Percentiles rank a stretch among this genome's conserved stretches.
phyloP scores from a whole-genome alignment of 495 filamentous ascomycete genomes.

The Massariosphaeria phaeospora region DNA sequence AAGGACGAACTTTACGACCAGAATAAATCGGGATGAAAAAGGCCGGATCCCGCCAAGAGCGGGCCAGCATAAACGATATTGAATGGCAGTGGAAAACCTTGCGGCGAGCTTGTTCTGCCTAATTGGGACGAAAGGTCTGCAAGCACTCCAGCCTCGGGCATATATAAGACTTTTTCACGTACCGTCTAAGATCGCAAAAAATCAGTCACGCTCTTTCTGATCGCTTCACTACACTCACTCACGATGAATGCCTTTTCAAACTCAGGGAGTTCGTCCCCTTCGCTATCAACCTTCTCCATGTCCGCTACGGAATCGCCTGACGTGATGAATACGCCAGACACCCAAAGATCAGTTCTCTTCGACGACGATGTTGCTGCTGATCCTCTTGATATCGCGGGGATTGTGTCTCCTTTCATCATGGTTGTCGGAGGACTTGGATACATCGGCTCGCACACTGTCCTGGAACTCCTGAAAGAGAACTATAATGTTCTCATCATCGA shows the following conservation, averaged over 20 bases:
- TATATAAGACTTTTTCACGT: constrained; percentile 34
- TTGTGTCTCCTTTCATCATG: constrained; percentile 43
- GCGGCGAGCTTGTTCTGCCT: constrained; percentile 32
- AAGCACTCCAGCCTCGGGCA: constrained; percentile 13
- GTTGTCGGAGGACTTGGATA: constrained; percentile 64
- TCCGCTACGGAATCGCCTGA: constrained; percentile 20
- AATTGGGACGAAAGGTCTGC: constrained; percentile 24
- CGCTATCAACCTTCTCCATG: constrained; percentile 27
- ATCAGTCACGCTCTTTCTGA: constrained; percentile 22
- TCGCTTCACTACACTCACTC: constrained; percentile 2
- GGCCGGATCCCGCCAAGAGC: constrained; percentile 31
- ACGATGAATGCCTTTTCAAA: constrained; percentile 21
- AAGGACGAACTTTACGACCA: constrained; percentile 19
- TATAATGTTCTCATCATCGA: constrained; percentile 63
- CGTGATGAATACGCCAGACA: constrained; percentile 30
- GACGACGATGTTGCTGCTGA: constrained; percentile 34
- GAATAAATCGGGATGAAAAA: constrained; percentile 32
- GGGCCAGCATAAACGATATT: constrained; percentile 31
- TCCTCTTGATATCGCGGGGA: constrained; percentile 29
- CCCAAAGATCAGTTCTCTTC: constrained; percentile 33
- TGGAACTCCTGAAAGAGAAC: constrained; percentile 57
- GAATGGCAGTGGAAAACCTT: constrained; percentile 29
- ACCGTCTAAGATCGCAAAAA: constrained; percentile 10
- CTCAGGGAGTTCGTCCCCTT: constrained; percentile 23
- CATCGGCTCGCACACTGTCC: constrained; percentile 60